Evolutionary conservation across 306 rosid genomes (phyloP), one percentile per base, ranked within the genome.

Genomic region (Trifolium subterraneum): DNA sequence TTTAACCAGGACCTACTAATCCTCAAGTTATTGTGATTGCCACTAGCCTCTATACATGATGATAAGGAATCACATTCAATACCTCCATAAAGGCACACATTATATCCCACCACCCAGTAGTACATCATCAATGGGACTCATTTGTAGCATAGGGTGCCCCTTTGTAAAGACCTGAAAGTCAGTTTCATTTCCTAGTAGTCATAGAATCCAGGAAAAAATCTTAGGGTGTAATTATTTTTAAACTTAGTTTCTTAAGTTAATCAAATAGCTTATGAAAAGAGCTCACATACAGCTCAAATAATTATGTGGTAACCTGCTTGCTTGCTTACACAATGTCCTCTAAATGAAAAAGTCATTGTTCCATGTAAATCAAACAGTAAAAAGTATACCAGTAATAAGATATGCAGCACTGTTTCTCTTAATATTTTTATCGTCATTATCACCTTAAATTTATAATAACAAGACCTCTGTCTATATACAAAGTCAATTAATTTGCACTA

Each of bases 341-440:
- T 52, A 19, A 19, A 52, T 51, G 19, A 18, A 19, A 52, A 18
- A 18, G 25, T 51, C 25, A 4, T 19, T 29, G 59, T 14, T 72
- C n/a, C 38, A 29, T 18, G 25, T 16, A 12, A 61, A 16, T 73
- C 10, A 61, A 73, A 42, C 2, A 27, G 36, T 73, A 31, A 44
- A 23, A 61, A 44, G 8, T 16, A 27, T n/a, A 19, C 44, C 10
- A 42, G 56, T 72, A 58, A 62, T 68, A 59, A 38, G 14, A 41
- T 68, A 44, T 54, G 8, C 27, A 64, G 18, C 44, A 61, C 31
- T 23, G 1, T 38, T 55, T 44, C 51, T 60, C 18, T 22, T 33
- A 12, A 77, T 66, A 72, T 76, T 60, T 72, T 60, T 72, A 15
- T 83, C 72, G 68, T 59, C 89, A 71, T 85, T 71, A 65, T 78